Conservation (phyloP, 345 rosid species). For the Iberis pinnata region DNA sequence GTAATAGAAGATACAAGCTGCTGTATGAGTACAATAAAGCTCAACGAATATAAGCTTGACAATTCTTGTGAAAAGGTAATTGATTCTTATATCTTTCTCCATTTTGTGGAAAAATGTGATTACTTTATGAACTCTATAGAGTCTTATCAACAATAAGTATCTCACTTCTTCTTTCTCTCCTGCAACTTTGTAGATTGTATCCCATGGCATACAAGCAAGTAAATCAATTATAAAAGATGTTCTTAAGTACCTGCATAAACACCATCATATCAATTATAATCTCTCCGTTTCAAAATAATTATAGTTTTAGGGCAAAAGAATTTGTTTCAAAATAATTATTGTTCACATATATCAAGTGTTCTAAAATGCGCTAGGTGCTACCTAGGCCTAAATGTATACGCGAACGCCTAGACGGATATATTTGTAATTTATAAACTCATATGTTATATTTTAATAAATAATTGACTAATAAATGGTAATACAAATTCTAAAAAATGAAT, state of each 20-base stretch:
- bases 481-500: too few relatives aligned
- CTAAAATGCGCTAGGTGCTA: too few relatives aligned
- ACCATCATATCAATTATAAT: too few relatives aligned
- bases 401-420: too few relatives aligned
- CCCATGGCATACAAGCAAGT: slow-evolving; percentile 82
- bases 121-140: slow-evolving; percentile 53
- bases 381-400: too few relatives aligned
- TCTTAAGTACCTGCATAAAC: slow-evolving; percentile 50
- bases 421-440: too few relatives aligned
- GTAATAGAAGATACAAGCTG: slow-evolving; percentile 88
- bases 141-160: slow-evolving; percentile 68
- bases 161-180: slow-evolving; percentile 64
- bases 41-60: slow-evolving; percentile 82
- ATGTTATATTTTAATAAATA: too few relatives aligned
- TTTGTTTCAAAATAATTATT: too few relatives aligned
- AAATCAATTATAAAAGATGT: slow-evolving; percentile 59
- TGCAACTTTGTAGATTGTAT: slow-evolving; percentile 65
- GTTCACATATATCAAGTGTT: too few relatives aligned
- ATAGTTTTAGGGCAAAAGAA: too few relatives aligned
- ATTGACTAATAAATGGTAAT: too few relatives aligned
- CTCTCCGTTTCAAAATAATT: too few relatives aligned
- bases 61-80: slow-evolving; percentile 69
- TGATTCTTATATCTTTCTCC: slow-evolving; percentile 82
- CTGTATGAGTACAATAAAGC: slow-evolving; percentile 82
- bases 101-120: slow-evolving; percentile 56